A percentile compares a stretch with the other conserved stretches of the same genome.
Evolutionary conservation across 495 filamentous ascomycete species (phyloP).

Genomic region (Schizothecium vesticola): DNA sequence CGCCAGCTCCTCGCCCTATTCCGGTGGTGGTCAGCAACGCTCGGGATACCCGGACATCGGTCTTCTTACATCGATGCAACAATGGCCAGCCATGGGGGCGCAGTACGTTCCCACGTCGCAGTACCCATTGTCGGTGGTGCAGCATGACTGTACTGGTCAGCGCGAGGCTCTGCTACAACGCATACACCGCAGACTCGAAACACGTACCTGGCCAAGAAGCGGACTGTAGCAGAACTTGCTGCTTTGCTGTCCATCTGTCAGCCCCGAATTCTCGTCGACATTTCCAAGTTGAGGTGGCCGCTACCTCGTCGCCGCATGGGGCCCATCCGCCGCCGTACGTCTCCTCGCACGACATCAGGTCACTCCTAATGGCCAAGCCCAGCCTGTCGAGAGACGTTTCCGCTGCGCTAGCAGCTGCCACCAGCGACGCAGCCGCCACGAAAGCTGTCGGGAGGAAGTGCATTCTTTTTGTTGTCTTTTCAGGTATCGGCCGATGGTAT

Average conservation of each 20-base stretch:
- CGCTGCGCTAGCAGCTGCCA: background rate
- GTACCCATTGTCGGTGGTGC: conserved; percentile 32
- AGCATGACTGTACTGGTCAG: conserved; percentile 34
- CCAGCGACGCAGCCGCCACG: background rate
- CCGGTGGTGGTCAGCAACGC: conserved; percentile 11
- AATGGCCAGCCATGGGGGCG: conserved; percentile 39
- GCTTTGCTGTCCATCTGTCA: background rate
- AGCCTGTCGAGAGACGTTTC: too few species aligned
- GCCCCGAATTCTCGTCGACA: background rate
- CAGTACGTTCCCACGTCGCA: conserved; percentile 35
- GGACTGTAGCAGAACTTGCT: conserved; percentile 38
- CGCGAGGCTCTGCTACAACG: background rate
- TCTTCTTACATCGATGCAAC: conserved; percentile 35
- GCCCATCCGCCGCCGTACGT: conserved; percentile 34
- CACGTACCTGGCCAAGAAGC: conserved; percentile 27
- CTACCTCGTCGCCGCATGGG: conserved; percentile 28
- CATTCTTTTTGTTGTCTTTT: background rate
- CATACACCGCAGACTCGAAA: background rate
- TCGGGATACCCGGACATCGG: background rate
- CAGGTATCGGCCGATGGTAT: background rate
- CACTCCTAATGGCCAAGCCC: background rate
- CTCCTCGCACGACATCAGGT: conserved; percentile 30
- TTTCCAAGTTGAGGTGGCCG: background rate
- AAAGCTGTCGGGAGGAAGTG: background rate
- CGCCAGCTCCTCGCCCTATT: conserved; percentile 33